phyloP scores from a whole-genome alignment of 2,329 filamentous ascomycete species.

The Monilinia polystroma region DNA sequence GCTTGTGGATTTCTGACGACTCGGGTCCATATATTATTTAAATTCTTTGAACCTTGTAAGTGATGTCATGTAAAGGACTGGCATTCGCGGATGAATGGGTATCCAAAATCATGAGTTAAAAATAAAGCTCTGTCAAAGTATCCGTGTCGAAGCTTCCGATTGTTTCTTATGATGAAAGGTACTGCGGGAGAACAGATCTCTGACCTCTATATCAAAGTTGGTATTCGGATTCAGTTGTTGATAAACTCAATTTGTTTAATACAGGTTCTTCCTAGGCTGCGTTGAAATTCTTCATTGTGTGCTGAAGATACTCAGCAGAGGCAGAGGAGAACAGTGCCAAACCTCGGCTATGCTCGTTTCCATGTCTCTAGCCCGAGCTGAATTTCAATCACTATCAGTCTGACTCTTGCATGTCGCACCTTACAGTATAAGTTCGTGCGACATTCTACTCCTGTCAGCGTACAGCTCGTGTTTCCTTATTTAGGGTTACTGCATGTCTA shows the following conservation, averaged over 20 bases:
- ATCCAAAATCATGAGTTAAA: not conserved
- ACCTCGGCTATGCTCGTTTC: not conserved
- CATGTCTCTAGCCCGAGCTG: not conserved
- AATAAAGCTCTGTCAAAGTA: not conserved
- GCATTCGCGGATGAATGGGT: not conserved
- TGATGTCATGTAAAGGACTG: not conserved
- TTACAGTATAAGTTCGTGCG: not conserved
- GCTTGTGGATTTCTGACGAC: not conserved
- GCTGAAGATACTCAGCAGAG: not conserved
- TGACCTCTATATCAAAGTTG: not conserved
- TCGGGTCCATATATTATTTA: constrained; percentile 5
- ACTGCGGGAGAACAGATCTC: not conserved
- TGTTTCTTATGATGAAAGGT: not conserved
- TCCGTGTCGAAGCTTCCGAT: not conserved
- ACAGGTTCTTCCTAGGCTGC: not conserved
- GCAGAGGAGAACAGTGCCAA: not conserved
- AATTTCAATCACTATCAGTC: not conserved
- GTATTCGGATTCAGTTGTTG: not conserved
- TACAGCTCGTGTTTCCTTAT: constrained; percentile 4
- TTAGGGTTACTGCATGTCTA: not conserved
- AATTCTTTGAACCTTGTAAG: not conserved
- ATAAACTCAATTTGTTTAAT: not conserved
- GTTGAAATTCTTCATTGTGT: not conserved
- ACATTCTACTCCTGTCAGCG: not conserved
- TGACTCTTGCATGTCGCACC: not conserved